A percentile compares a stretch with the other conserved stretches of the same genome.
Conservation (phyloP, 345 rosid species). For the Euphorbia peplus region DNA sequence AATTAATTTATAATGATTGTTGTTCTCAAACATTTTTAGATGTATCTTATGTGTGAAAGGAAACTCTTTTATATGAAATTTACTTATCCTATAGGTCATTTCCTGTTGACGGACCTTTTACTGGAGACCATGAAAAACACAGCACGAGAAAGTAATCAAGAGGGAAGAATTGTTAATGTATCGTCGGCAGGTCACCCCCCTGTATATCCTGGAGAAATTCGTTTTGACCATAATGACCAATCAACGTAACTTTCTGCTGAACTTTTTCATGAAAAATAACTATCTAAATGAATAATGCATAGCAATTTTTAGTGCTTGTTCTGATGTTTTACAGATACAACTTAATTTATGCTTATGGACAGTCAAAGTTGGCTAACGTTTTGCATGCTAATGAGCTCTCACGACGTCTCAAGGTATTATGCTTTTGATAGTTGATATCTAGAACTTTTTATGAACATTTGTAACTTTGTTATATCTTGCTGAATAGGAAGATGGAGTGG, state of each 20-base stretch:
- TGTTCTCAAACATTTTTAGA: neutral
- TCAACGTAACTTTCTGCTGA: slow-evolving; percentile 26
- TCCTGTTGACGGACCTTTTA: too few species aligned
- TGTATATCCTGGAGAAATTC: slow-evolving; percentile 40
- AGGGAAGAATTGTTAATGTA: slow-evolving; percentile 47
- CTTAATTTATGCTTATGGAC: slow-evolving; percentile 44
- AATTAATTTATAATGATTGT: neutral
- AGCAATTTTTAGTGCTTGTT: neutral
- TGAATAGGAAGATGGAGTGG: neutral
- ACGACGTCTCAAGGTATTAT: slow-evolving; percentile 59
- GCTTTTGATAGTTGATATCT: neutral
- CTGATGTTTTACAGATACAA: slow-evolving; percentile 37
- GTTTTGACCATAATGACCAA: slow-evolving; percentile 39
- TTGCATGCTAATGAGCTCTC: slow-evolving; percentile 84
- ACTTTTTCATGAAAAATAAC: too few species aligned
- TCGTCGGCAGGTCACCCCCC: slow-evolving; percentile 39
- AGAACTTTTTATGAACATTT: too few species aligned
- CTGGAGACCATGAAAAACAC: slow-evolving; percentile 47
- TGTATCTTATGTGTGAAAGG: neutral
- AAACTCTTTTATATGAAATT: neutral
- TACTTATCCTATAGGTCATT: slow-evolving; percentile 39
- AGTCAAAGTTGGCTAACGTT: slow-evolving; percentile 70
- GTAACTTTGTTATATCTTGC: too few species aligned
- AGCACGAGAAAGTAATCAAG: slow-evolving; percentile 29
- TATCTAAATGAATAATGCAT: neutral